A percentile compares a stretch with the other conserved stretches of the same genome.
These are phyloP conservation scores for Colletotrichum costaricense DNA, from an alignment of 2,329 filamentous ascomycete species.

Conservation along the genomic window DNA sequence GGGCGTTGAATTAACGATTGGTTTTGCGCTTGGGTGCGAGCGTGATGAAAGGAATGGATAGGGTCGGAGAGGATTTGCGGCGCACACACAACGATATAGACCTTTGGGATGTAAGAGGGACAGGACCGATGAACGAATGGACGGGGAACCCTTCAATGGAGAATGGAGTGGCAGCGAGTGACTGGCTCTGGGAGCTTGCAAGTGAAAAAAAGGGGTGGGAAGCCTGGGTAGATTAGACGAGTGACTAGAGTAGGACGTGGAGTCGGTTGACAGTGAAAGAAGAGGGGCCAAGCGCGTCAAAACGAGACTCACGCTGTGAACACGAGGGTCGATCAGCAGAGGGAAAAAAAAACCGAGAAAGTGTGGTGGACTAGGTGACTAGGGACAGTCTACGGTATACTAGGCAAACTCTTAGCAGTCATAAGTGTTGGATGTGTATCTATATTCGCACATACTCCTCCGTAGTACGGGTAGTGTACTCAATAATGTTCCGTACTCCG, in stretches of 20 bases:
- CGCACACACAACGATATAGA: conserved; percentile 32
- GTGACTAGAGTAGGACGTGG: neutral
- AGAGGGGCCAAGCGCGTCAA: conserved; percentile 5
- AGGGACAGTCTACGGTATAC: neutral
- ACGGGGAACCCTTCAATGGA: conserved; percentile 24
- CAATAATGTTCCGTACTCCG: neutral
- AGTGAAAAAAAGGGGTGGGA: conserved; percentile 28
- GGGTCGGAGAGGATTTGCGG: conserved; percentile 18
- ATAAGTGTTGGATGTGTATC: too few relatives aligned
- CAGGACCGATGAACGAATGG: conserved; percentile 17
- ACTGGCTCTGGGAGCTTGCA: neutral
- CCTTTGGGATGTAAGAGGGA: conserved; percentile 16
- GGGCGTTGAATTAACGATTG: conserved; percentile 22
- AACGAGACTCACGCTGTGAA: neutral
- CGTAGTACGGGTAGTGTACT: too few relatives aligned
- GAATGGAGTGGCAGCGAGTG: conserved; percentile 12
- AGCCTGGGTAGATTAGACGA: conserved; percentile 32
- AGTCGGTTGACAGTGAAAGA: conserved; percentile 1
- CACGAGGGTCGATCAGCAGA: neutral
- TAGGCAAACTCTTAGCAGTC: neutral
- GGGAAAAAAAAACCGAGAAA: neutral
- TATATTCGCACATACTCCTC: too few relatives aligned
- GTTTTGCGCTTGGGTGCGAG: conserved; percentile 13
- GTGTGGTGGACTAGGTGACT: neutral
- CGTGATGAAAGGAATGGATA: conserved; percentile 31